Evolutionary conservation across 208 protist species (phyloP).

Genomic region (Acanthamoeba polyphaga): DNA sequence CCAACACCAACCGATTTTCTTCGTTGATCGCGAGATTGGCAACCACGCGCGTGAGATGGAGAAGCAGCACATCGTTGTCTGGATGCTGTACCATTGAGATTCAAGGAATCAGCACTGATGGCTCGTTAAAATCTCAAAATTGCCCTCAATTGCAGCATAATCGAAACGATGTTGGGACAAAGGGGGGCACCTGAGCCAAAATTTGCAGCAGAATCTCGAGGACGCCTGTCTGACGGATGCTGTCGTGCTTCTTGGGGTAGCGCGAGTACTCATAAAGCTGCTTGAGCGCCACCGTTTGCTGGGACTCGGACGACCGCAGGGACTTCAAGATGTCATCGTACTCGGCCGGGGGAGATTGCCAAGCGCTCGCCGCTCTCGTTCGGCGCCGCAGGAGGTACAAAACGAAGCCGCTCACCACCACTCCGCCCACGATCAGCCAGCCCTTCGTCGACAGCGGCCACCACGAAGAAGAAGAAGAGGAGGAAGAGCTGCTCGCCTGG

Average conservation of each 20-base stretch:
- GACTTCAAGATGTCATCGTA: conserved; percentile 21
- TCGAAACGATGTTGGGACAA: neutral
- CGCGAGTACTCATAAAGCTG: conserved; percentile 59
- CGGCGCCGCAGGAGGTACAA: neutral
- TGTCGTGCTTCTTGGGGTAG: conserved; percentile 56
- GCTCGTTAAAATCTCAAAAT: neutral
- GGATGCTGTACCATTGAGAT: neutral
- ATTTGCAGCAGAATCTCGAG: conserved; percentile 64
- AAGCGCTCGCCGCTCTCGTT: neutral
- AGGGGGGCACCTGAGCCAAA: neutral
- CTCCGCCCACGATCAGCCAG: neutral
- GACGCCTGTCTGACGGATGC: conserved; percentile 1
- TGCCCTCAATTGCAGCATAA: neutral
- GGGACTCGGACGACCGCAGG: neutral
- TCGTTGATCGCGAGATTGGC: conserved; percentile 62
- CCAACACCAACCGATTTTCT: conserved; percentile 34
- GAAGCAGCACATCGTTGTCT: conserved; percentile 27
- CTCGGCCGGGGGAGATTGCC: neutral
- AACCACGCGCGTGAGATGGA: conserved; percentile 47
- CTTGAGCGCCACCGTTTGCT: conserved; percentile 28
- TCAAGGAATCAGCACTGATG: neutral
- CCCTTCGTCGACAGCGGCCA: neutral
- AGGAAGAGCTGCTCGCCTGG: neutral
- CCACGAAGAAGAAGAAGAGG: neutral
- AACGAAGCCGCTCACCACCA: neutral